These are phyloP conservation scores for Lolium perenne DNA, from an alignment of 176 grass and related monocot species.

Conservation along the genomic window DNA sequence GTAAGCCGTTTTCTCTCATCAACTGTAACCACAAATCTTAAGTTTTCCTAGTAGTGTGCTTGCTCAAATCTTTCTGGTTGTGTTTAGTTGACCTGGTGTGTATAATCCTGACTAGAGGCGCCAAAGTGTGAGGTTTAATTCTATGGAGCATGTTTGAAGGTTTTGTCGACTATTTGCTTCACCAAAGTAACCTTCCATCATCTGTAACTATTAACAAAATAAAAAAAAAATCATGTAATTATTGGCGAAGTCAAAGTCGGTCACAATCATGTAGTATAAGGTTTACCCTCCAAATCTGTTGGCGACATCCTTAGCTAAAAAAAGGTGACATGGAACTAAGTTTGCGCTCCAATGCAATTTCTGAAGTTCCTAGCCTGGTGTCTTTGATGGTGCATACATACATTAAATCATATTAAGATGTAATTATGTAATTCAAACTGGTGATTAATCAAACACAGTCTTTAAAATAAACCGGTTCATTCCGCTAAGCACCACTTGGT, in stretches of 20 bases:
- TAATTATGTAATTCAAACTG: neutral
- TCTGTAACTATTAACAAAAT: neutral
- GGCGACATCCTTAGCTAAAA: neutral
- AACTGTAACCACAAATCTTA: conserved; percentile 14
- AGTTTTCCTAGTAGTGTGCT: conserved; percentile 25
- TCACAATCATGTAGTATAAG: neutral
- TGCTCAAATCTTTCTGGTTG: neutral
- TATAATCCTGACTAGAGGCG: neutral
- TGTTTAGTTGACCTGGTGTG: conserved; percentile 15
- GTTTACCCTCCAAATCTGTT: neutral
- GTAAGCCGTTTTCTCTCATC: conserved; percentile 18
- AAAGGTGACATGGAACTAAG: neutral
- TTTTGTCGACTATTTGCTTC: neutral
- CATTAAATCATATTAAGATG: neutral
- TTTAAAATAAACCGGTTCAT: neutral
- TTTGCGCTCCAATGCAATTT: neutral
- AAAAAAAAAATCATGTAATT: neutral
- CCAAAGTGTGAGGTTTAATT: neutral
- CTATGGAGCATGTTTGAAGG: too few relatives aligned
- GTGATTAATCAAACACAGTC: neutral
- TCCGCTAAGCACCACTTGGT: neutral
- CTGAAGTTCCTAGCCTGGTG: neutral
- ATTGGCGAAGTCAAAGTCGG: neutral
- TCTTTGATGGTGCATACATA: neutral
- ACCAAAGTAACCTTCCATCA: neutral